A percentile compares a stretch with the other conserved stretches of the same genome.
These are phyloP conservation scores for Melampsora larici-populina DNA, from an alignment of 1,284 basidiomycete genomes.

Conservation along the genomic window DNA sequence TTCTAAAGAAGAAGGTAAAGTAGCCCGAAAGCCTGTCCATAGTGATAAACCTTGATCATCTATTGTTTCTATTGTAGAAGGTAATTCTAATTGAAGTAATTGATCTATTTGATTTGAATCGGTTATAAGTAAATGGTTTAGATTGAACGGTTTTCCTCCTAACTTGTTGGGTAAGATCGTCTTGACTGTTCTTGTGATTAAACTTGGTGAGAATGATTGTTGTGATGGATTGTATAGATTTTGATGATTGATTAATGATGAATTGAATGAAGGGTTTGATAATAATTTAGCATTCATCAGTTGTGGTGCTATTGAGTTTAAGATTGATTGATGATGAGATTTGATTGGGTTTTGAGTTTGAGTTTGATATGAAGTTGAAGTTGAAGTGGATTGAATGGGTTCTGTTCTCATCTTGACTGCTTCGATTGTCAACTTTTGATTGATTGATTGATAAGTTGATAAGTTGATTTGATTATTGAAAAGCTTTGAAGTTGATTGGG, in stretches of 20 bases:
- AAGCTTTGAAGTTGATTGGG: neutral
- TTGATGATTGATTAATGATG: neutral
- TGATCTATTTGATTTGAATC: conserved; percentile 47
- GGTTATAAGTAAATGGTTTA: conserved; percentile 18
- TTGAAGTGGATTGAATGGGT: too few relatives aligned
- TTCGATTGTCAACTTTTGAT: neutral
- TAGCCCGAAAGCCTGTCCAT: conserved; percentile 82
- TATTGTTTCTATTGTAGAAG: conserved; percentile 27
- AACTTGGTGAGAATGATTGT: neutral
- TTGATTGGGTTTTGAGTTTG: neutral
- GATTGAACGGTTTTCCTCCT: neutral
- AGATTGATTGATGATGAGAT: conserved; percentile 9
- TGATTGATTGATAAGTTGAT: neutral
- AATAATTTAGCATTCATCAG: conserved; percentile 19
- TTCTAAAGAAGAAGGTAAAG: conserved; percentile 78
- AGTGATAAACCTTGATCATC: conserved; percentile 54
- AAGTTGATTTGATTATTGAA: neutral
- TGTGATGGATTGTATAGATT: neutral
- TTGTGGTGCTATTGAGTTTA: conserved; percentile 34
- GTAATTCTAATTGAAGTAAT: conserved; percentile 46
- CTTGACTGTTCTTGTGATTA: neutral
- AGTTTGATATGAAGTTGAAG: neutral
- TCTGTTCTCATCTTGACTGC: neutral
- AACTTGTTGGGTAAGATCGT: neutral
- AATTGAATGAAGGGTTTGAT: neutral